phyloP scores from a whole-genome alignment of 2,329 filamentous ascomycete species.

The Coniochaeta sp. region DNA sequence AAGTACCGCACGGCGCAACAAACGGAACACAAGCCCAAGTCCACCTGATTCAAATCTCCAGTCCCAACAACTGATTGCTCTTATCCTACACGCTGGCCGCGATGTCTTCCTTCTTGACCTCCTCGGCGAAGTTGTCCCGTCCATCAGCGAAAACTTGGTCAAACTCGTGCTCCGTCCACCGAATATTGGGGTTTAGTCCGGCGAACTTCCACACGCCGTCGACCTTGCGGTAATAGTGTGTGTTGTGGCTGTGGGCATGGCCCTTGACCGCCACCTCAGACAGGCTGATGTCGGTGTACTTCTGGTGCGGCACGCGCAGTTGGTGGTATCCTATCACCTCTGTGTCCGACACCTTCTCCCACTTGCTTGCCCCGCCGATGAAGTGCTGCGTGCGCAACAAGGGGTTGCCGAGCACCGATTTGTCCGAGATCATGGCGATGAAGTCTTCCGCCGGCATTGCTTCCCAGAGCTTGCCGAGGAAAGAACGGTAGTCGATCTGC shows the following conservation, averaged over 20 bases:
- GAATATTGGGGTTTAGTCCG: conserved; percentile 45
- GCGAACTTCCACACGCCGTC: conserved; percentile 56
- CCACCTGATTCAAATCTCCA: too few relatives aligned
- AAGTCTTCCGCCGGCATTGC: conserved; percentile 55
- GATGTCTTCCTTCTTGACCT: conserved; percentile 1
- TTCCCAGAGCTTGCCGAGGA: conserved; percentile 53
- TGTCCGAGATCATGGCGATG: conserved; percentile 49
- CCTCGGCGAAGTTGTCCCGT: conserved; percentile 27
- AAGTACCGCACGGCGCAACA: too few relatives aligned
- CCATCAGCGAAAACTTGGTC: conserved; percentile 42
- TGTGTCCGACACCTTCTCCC: conserved; percentile 49
- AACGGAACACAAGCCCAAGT: too few relatives aligned
- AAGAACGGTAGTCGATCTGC: conserved; percentile 64
- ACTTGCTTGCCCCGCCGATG: conserved; percentile 47
- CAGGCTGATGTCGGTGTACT: conserved; percentile 44
- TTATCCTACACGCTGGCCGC: not conserved
- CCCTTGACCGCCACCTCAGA: conserved; percentile 47
- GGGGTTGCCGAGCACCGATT: conserved; percentile 51
- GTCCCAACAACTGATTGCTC: not conserved
- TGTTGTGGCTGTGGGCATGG: conserved; percentile 50
- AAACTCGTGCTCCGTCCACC: conserved; percentile 51
- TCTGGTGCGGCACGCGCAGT: conserved; percentile 54
- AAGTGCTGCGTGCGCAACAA: conserved; percentile 59
- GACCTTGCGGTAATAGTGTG: conserved; percentile 49
- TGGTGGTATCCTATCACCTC: conserved; percentile 54